Evolutionary conservation across 345 rosid species (phyloP), one percentile per base, ranked within the genome.

Genomic region (Arabidopsis arenosa): DNA sequence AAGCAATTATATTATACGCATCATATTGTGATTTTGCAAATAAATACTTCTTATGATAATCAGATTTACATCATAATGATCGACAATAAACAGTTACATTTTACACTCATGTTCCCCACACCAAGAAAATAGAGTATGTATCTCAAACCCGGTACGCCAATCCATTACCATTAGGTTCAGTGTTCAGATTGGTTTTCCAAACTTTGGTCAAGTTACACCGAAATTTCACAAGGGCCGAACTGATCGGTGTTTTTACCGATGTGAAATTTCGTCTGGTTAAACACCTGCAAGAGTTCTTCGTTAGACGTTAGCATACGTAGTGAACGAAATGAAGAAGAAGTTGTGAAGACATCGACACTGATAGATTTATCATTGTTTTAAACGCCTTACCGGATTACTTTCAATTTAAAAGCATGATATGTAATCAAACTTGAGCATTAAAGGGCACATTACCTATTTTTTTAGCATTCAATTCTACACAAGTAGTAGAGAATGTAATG

Each of bases 41-140:
- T 17, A 59, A 36, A 35, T 17, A 36, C 37, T n/a, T 32, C 41
- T 35, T 36, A 4, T 17, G 9, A 17, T 17, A 37, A 37, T 57
- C 4, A 59, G 10, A 59, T 59, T 17, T 59, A 59, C 45, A 59
- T 37, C 52, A 21, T 3, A 63, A 40, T 62, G 12, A 23, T 62
- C 17, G 35, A 62, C 65, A 18, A 18, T 10, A 61, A 14, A 44
- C 49, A 44, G 17, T 44, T 7, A 14, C 5, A 2, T 10, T 61
- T 4, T 9, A 36, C 30, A 17, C 14, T 52, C 12, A 21, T 9
- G 37, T 18, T 18, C 30, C 8, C 10, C 11, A 5, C 51, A n/a
- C 7, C 39, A 59, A 59, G 44, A 59, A 36, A 18, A 37, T 32
- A 21, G 49, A 45, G 18, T 61, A 13, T 40, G 64, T 1, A 37